Evolutionary conservation across 2,329 filamentous ascomycete genomes (phyloP).

Genomic region (Penicillium verrucosum): DNA sequence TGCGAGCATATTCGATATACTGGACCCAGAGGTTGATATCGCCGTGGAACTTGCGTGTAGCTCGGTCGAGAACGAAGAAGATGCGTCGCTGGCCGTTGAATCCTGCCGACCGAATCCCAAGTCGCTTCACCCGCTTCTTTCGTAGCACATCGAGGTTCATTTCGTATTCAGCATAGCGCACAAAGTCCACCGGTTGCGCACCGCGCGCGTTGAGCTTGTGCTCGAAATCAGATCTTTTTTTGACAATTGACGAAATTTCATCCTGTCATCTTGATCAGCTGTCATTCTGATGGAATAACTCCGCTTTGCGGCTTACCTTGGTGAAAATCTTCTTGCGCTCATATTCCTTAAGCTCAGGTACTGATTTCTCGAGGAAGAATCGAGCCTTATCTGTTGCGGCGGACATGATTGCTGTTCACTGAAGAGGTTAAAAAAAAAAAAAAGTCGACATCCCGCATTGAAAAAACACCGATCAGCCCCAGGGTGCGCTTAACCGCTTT

Average conservation of each 20-base stretch:
- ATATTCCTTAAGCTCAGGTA: constrained; percentile 88
- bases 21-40: constrained; percentile 82
- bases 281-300: background rate
- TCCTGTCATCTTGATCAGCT: constrained; percentile 52
- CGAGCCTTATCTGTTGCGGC: constrained; percentile 89
- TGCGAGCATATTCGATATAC: constrained; percentile 77
- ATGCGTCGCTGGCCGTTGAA: constrained; percentile 76
- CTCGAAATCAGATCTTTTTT: constrained; percentile 89
- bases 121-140: constrained; percentile 74
- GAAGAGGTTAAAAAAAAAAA: constrained; percentile 10
- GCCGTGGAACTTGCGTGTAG: constrained; percentile 77
- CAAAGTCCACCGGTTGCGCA: constrained; percentile 72
- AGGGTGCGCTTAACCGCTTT: constrained; percentile 19
- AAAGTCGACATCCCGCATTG: constrained; percentile 35
- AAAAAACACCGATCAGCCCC: constrained; percentile 19
- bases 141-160: constrained; percentile 70
- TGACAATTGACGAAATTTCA: constrained; percentile 83
- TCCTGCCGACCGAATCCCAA: constrained; percentile 70
- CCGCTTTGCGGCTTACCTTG: constrained; percentile 52
- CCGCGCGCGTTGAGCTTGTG: constrained; percentile 83
- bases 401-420: constrained; percentile 58
- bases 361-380: constrained; percentile 87
- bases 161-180: constrained; percentile 73
- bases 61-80: constrained; percentile 85
- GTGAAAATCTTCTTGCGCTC: constrained; percentile 89